These are phyloP conservation scores for Colletotrichum nymphaeae DNA, from an alignment of 2,329 filamentous ascomycete genomes.

Conservation along the genomic window DNA sequence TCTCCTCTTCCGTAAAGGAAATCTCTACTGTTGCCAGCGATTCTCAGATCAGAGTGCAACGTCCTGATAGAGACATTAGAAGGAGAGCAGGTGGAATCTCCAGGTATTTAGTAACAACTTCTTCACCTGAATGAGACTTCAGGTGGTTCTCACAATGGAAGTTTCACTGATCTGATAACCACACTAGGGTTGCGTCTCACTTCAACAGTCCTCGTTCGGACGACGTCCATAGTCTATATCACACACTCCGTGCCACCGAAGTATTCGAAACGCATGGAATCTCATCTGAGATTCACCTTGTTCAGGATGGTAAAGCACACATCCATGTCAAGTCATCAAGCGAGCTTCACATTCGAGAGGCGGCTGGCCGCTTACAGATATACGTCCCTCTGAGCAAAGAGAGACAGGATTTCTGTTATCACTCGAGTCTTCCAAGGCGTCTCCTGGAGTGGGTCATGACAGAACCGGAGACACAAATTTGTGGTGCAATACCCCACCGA, in stretches of 20 bases:
- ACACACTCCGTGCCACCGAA: constrained; percentile 29
- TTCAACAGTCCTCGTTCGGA: constrained; percentile 6
- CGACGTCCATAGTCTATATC: not conserved
- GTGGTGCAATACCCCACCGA: not conserved
- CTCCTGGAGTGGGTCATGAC: constrained; percentile 50
- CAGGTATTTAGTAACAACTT: not conserved
- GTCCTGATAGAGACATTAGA: constrained; percentile 41
- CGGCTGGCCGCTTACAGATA: constrained; percentile 37
- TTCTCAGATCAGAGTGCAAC: constrained; percentile 36
- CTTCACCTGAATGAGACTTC: no score
- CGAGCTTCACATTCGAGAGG: constrained; percentile 44
- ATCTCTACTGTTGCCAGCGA: constrained; percentile 42
- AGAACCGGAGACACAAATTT: constrained; percentile 35
- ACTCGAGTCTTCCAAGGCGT: constrained; percentile 39
- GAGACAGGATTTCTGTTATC: constrained; percentile 44
- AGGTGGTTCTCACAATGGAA: no score
- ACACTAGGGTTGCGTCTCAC: constrained; percentile 4
- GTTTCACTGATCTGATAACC: not conserved
- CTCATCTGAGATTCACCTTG: constrained; percentile 41
- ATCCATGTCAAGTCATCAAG: constrained; percentile 35
- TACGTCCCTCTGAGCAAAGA: constrained; percentile 45
- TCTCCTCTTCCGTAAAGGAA: constrained; percentile 47
- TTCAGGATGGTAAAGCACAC: constrained; percentile 39
- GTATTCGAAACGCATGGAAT: constrained; percentile 47
- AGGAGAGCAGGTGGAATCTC: constrained; percentile 45